These are phyloP conservation scores for Spergularia azorica DNA, from an alignment of 179 eudicot species.

Conservation along the genomic window DNA sequence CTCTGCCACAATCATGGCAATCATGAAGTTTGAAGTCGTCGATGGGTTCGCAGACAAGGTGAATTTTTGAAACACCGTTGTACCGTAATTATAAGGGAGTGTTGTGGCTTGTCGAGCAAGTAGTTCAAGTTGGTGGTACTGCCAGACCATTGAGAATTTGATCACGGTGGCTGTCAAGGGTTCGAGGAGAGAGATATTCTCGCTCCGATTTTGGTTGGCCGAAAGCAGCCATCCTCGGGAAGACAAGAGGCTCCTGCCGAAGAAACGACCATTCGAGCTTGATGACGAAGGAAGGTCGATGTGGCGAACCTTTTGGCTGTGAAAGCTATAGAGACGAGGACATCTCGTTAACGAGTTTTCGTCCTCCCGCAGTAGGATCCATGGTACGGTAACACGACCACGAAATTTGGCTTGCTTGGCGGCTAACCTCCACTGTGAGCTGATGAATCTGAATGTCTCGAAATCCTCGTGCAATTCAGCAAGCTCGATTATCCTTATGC, in stretches of 20 bases:
- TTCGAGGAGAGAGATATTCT: background rate
- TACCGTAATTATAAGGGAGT: background rate
- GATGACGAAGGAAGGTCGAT: background rate
- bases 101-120: too few species aligned
- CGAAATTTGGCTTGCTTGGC: background rate
- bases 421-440: background rate
- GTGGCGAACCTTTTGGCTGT: background rate
- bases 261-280: too few species aligned
- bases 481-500: background rate
- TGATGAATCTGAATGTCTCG: background rate
- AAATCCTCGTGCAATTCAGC: background rate
- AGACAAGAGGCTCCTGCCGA: background rate
- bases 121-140: too few species aligned
- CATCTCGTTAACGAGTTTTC: background rate
- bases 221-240: background rate
- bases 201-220: background rate
- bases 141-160: background rate
- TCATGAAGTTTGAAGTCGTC: background rate
- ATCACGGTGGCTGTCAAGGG: background rate
- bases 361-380: background rate
- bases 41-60: constrained; percentile 1
- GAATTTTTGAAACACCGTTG: background rate
- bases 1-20: background rate
- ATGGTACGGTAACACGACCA: background rate
- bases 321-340: background rate